These are phyloP conservation scores for Penicillium silybi DNA, from an alignment of 495 filamentous ascomycete genomes.

Conservation along the genomic window DNA sequence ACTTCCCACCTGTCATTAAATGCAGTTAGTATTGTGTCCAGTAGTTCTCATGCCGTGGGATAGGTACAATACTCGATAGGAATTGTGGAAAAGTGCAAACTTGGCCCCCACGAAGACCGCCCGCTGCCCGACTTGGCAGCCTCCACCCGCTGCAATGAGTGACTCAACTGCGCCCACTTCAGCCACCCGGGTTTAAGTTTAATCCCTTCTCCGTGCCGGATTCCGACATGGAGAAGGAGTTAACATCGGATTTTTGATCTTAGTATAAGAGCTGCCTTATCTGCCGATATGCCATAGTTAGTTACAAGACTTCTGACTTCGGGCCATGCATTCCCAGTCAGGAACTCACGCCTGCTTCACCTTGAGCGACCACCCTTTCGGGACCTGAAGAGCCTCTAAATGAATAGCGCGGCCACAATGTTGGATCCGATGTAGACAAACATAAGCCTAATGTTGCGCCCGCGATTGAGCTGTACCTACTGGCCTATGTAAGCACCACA, in stretches of 20 bases:
- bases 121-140: neutral
- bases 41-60: neutral
- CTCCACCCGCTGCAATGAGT: neutral
- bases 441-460: constrained; percentile 69
- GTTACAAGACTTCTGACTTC: neutral
- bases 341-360: constrained; percentile 33
- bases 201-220: neutral
- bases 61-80: neutral
- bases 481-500: no score
- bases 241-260: neutral
- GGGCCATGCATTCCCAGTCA: neutral
- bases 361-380: constrained; percentile 55
- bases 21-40: neutral
- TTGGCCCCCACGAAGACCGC: neutral
- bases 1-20: neutral
- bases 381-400: constrained; percentile 82
- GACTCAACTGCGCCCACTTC: neutral
- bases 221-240: neutral
- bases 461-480: constrained; percentile 36
- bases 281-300: neutral
- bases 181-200: neutral
- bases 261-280: neutral
- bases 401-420: constrained; percentile 58
- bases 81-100: neutral
- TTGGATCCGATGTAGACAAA: constrained; percentile 79